Evolutionary conservation across 305 asterid genomes (phyloP).

Genomic region (Ilex paraguariensis): DNA sequence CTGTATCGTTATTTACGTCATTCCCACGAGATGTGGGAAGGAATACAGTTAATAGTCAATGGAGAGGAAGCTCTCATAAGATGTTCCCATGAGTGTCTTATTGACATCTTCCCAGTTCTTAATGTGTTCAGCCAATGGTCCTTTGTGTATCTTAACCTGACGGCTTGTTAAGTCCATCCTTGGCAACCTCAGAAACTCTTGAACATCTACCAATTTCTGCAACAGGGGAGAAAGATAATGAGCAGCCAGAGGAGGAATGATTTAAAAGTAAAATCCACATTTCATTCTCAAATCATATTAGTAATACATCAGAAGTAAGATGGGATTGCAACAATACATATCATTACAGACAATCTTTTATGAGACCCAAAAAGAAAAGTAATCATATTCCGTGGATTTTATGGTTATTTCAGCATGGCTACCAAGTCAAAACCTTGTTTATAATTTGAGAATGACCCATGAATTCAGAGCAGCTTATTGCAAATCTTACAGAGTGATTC

Average conservation of each 20-base stretch:
- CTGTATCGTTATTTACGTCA: too few species aligned
- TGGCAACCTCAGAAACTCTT: slow-evolving; percentile 61
- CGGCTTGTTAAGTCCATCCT: slow-evolving; percentile 51
- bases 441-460: neutral
- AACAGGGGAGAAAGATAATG: slow-evolving; percentile 8
- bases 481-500: slow-evolving; percentile 46
- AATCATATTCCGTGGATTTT: neutral
- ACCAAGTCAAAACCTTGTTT: neutral
- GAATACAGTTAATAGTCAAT: slow-evolving; percentile 35
- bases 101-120: slow-evolving; percentile 70
- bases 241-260: neutral
- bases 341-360: too few species aligned
- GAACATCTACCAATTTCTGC: slow-evolving; percentile 66
- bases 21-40: too few species aligned
- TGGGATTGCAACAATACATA: neutral
- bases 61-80: slow-evolving; percentile 53
- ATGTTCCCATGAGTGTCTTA: slow-evolving; percentile 56
- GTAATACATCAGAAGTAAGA: too few species aligned
- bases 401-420: too few species aligned
- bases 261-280: neutral
- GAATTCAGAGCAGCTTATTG: neutral
- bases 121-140: slow-evolving; percentile 55
- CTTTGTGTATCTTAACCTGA: slow-evolving; percentile 89
- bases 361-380: too few species aligned
- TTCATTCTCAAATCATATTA: too few species aligned